Percentiles rank a stretch among this genome's conserved stretches.
Evolutionary conservation across 495 filamentous ascomycete species (phyloP).

Genomic region (Penicillium canariense): DNA sequence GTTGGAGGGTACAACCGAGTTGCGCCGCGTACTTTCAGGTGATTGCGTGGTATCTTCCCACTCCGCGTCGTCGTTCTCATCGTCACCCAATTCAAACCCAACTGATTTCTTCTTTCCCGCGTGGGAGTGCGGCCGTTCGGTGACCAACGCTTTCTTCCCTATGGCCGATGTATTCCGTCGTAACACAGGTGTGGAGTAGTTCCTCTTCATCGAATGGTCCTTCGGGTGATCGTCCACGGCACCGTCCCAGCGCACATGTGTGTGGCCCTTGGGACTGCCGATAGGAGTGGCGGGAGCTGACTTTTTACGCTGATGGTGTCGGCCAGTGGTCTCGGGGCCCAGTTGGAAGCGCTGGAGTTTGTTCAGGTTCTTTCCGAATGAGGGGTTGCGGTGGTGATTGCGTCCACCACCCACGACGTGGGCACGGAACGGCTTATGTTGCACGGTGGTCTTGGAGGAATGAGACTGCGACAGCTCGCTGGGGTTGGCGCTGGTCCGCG

Average conservation of each 20-base stretch:
- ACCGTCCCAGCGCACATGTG: conserved; percentile 46
- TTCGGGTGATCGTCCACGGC: conserved; percentile 30
- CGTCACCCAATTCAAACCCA: conserved; percentile 48
- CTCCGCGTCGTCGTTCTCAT: conserved; percentile 45
- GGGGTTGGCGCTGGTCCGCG: conserved; percentile 34
- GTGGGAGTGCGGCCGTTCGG: conserved; percentile 37
- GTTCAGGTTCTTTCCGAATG: conserved; percentile 42
- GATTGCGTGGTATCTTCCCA: conserved; percentile 55
- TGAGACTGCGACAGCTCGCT: conserved; percentile 39
- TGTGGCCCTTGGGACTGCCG: conserved; percentile 36
- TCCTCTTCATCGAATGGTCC: conserved; percentile 42
- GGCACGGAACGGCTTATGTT: conserved; percentile 36
- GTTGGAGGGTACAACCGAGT: conserved; percentile 43
- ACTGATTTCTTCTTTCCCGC: conserved; percentile 48
- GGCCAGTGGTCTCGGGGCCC: conserved; percentile 28
- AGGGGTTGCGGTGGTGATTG: conserved; percentile 44
- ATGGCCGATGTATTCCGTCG: conserved; percentile 36
- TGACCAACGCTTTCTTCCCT: conserved; percentile 39
- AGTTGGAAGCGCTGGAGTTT: conserved; percentile 42
- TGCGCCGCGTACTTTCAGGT: conserved; percentile 47
- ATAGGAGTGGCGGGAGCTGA: conserved; percentile 47
- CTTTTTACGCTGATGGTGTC: conserved; percentile 49
- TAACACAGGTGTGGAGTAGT: conserved; percentile 44
- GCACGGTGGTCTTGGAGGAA: conserved; percentile 29
- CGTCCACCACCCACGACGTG: conserved; percentile 48